These are phyloP conservation scores for Trichophaea hybrida DNA, from an alignment of 2,329 filamentous ascomycete genomes.

Conservation along the genomic window DNA sequence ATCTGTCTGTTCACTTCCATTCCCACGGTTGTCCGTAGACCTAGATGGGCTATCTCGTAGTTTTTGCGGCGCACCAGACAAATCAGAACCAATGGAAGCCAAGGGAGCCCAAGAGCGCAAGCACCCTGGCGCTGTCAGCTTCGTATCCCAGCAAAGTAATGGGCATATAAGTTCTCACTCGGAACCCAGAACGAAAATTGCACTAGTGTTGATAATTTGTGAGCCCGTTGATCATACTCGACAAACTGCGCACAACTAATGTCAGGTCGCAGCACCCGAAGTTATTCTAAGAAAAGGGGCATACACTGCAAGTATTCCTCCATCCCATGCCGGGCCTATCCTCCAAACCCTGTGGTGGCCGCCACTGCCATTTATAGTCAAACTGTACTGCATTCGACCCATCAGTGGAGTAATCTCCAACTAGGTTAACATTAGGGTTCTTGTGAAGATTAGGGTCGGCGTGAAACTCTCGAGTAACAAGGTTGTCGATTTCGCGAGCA, in stretches of 20 bases:
- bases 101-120: constrained; percentile 21
- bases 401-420: constrained; percentile 79
- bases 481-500: constrained; percentile 73
- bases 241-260: constrained; percentile 50
- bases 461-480: constrained; percentile 90
- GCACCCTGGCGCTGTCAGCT: constrained; percentile 7
- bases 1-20: constrained; percentile 26
- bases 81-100: constrained; percentile 19
- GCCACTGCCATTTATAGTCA: constrained; percentile 96
- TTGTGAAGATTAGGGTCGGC: constrained; percentile 95
- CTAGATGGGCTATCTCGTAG: constrained; percentile 14
- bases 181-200: constrained; percentile 94
- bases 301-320: constrained; percentile 84
- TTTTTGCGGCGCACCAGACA: constrained; percentile 20
- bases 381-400: constrained; percentile 77
- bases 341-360: constrained; percentile 65
- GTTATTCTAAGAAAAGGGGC: background rate
- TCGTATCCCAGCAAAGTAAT: background rate
- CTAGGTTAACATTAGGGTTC: constrained; percentile 83
- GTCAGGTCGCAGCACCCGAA: background rate
- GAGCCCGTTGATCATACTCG: constrained; percentile 88
- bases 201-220: constrained; percentile 73
- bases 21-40: constrained; percentile 10
- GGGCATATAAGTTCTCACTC: constrained; percentile 39
- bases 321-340: constrained; percentile 62